A percentile compares a stretch with the other conserved stretches of the same genome.
These are phyloP conservation scores for Cryptosporidium tyzzeri DNA, from an alignment of 169 alveolate species.

Conservation along the genomic window DNA sequence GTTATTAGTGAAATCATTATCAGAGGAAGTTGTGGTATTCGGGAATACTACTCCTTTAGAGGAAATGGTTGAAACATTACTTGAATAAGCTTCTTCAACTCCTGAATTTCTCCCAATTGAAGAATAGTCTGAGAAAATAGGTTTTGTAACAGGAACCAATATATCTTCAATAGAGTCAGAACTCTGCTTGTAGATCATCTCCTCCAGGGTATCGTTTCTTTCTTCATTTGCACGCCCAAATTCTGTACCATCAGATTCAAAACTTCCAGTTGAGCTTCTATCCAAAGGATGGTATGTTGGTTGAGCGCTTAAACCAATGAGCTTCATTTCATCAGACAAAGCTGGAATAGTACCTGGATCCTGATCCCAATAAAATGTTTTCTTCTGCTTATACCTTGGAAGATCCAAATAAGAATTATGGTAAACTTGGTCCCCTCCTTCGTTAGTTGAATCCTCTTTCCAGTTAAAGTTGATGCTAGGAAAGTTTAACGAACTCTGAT, in stretches of 20 bases:
- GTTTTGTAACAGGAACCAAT: constrained; percentile 18
- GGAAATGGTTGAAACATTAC: neutral
- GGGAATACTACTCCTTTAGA: neutral
- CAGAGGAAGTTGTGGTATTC: neutral
- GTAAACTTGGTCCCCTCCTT: neutral
- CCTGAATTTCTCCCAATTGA: neutral
- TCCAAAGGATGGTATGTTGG: constrained; percentile 34
- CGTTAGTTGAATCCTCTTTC: constrained; percentile 6
- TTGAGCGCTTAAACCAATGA: constrained; percentile 25
- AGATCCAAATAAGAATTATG: neutral
- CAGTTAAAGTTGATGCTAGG: constrained; percentile 47
- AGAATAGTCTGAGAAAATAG: neutral
- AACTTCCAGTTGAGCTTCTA: neutral
- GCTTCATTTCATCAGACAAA: constrained; percentile 51
- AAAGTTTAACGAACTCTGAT: constrained; percentile 4
- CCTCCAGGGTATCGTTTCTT: neutral
- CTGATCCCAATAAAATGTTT: constrained; percentile 61
- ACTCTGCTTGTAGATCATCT: neutral
- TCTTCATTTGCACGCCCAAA: neutral
- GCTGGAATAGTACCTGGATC: constrained; percentile 46
- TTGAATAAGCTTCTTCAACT: neutral
- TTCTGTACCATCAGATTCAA: neutral
- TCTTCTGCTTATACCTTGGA: constrained; percentile 19
- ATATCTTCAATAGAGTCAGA: constrained; percentile 23
- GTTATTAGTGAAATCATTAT: neutral